Evolutionary conservation across 257 asterid species (phyloP).

Genomic region (Salvia hispanica): DNA sequence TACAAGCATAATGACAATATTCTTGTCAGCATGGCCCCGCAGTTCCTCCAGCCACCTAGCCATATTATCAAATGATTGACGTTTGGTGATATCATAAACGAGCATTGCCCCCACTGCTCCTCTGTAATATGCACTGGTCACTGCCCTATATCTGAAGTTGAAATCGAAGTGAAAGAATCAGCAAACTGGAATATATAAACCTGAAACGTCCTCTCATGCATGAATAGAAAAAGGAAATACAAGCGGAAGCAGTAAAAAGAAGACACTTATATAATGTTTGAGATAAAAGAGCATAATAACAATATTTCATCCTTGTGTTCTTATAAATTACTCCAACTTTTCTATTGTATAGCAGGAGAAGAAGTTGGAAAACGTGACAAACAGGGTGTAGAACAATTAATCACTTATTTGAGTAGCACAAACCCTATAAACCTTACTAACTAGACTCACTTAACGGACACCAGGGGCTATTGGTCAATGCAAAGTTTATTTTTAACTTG

Average conservation of each 20-base stretch:
- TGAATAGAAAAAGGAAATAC: neutral
- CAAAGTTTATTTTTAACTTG: neutral
- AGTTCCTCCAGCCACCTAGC: constrained; percentile 85
- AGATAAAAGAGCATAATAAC: neutral
- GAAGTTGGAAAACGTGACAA: neutral
- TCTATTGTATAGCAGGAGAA: neutral
- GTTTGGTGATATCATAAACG: constrained; percentile 79
- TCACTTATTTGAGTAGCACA: neutral
- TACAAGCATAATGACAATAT: constrained; percentile 75
- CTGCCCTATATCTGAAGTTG: constrained; percentile 77
- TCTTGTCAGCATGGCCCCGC: constrained; percentile 80
- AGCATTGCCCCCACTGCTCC: constrained; percentile 97
- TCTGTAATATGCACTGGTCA: constrained; percentile 89
- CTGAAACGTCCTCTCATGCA: neutral
- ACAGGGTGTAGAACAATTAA: constrained; percentile 4
- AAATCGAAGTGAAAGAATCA: constrained; percentile 31
- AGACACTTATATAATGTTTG: neutral
- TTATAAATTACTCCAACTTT: neutral
- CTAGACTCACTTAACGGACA: neutral
- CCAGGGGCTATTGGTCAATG: neutral
- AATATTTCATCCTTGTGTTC: neutral
- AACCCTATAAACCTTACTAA: neutral
- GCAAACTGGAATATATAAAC: neutral
- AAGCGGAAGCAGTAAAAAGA: constrained; percentile 8
- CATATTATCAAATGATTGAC: constrained; percentile 74